Percentiles rank a stretch among this genome's conserved stretches.
Conservation (phyloP, 2,329 filamentous ascomycete genomes). For the Aspergillus persii region DNA sequence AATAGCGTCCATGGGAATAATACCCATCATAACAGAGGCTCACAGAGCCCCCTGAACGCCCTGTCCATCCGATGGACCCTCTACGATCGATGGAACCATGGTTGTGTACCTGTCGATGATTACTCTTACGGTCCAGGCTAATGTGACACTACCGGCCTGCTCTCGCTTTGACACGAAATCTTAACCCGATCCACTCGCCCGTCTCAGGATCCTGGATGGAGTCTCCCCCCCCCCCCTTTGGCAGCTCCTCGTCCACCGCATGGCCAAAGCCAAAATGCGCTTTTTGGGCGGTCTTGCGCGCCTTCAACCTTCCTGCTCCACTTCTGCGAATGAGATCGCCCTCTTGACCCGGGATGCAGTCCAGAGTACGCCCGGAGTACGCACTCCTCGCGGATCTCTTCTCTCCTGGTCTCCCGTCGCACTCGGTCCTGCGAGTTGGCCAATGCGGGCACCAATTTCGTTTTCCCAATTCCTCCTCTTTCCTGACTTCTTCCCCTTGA, state of each 20-base stretch:
- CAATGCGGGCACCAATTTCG: slow-evolving; percentile 1
- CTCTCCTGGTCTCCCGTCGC: slow-evolving; percentile 4
- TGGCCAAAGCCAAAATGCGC: not conserved
- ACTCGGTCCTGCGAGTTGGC: not conserved
- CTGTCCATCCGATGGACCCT: not conserved
- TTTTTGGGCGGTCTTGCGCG: not conserved
- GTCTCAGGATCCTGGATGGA: not conserved
- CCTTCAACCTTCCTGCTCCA: slow-evolving; percentile 7
- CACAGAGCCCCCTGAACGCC: too few species aligned
- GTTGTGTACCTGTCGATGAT: slow-evolving; percentile 18
- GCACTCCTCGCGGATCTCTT: slow-evolving; percentile 5
- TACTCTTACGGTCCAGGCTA: slow-evolving; percentile 10
- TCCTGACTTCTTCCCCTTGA: not conserved
- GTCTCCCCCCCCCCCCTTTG: not conserved
- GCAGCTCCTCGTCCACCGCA: not conserved
- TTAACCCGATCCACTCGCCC: slow-evolving; percentile 1
- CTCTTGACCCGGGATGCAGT: not conserved
- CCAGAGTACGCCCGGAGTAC: not conserved
- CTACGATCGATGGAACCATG: slow-evolving; percentile 13
- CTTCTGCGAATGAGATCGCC: not conserved
- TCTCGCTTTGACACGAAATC: slow-evolving; percentile 8
- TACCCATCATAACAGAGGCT: too few species aligned
- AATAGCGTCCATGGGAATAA: too few species aligned
- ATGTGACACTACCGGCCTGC: slow-evolving; percentile 2
- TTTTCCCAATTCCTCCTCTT: not conserved